Percentiles rank a stretch among this genome's conserved stretches.
Evolutionary conservation across 1,284 basidiomycete genomes (phyloP).

Genomic region (Gomphus sp.): DNA sequence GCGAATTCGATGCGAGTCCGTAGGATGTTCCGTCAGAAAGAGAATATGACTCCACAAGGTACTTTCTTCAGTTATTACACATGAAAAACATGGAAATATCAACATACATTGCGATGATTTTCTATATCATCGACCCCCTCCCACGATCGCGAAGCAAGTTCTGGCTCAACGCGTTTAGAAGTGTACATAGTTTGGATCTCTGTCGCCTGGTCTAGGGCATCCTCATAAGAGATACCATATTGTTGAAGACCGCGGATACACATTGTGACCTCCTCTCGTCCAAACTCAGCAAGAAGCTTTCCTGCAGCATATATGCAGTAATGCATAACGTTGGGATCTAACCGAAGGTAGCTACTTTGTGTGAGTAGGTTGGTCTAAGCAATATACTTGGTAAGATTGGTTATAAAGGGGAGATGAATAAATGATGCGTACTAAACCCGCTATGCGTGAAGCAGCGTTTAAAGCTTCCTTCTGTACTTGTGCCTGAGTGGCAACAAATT

Average conservation of each 20-base stretch:
- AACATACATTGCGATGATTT: neutral
- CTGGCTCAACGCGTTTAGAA: neutral
- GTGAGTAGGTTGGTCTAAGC: conserved; percentile 65
- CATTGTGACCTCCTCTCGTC: conserved; percentile 70
- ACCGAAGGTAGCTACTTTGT: conserved; percentile 73
- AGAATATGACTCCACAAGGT: neutral
- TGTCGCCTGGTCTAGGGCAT: conserved; percentile 69
- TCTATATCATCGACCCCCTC: neutral
- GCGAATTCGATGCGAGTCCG: neutral
- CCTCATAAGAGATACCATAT: conserved; percentile 80
- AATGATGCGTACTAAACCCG: conserved; percentile 55
- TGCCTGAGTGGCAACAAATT: conserved; percentile 57
- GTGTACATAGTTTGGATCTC: conserved; percentile 53
- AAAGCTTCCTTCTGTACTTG: conserved; percentile 74
- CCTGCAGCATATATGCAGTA: conserved; percentile 79
- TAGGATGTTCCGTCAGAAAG: neutral
- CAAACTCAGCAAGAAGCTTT: conserved; percentile 70
- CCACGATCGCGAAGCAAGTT: neutral
- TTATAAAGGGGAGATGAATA: neutral
- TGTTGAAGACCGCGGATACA: conserved; percentile 82
- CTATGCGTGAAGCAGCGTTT: conserved; percentile 77
- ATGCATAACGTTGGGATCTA: conserved; percentile 80
- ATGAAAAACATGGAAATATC: neutral
- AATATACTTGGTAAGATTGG: neutral
- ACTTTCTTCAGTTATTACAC: neutral